A percentile compares a stretch with the other conserved stretches of the same genome.
phyloP scores from a whole-genome alignment of 1,139 yeast genomes.

The Candida sp. region DNA sequence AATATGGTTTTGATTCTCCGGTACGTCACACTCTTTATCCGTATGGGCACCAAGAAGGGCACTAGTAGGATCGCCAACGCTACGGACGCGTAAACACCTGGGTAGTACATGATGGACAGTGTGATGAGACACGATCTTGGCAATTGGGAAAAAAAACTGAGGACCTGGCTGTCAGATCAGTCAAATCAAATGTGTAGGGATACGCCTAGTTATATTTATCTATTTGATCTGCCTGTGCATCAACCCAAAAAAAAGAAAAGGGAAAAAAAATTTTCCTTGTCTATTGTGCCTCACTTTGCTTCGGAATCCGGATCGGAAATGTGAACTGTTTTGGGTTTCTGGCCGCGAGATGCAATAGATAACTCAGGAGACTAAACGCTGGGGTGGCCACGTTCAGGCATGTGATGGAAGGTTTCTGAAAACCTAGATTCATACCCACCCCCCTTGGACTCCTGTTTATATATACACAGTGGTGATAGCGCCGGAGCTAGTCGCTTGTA shows the following conservation, averaged over 20 bases:
- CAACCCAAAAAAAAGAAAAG: background rate
- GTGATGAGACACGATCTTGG: background rate
- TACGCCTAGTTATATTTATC: background rate
- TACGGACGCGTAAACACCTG: conserved; percentile 22
- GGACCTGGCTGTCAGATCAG: too few species aligned
- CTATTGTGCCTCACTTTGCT: background rate
- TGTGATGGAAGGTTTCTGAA: too few species aligned
- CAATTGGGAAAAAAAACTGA: background rate
- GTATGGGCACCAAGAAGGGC: conserved; percentile 24
- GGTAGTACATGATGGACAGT: conserved; percentile 20
- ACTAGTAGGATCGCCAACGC: conserved; percentile 19
- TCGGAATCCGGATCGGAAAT: conserved; percentile 1
- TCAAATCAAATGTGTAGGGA: too few species aligned
- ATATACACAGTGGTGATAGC: too few species aligned
- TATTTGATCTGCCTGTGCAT: background rate
- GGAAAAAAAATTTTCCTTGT: background rate
- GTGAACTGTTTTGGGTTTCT: background rate
- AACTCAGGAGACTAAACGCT: background rate
- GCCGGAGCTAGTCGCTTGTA: too few species aligned
- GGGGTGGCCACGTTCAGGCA: too few species aligned
- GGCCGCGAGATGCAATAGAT: background rate
- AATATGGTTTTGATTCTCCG: conserved; percentile 17
- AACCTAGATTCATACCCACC: too few species aligned
- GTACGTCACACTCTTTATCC: conserved; percentile 14
- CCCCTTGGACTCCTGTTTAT: too few species aligned